A percentile compares a stretch with the other conserved stretches of the same genome.
Evolutionary conservation across 202 grass and related monocot species (phyloP).

Genomic region (Cymbopogon flexuosus): DNA sequence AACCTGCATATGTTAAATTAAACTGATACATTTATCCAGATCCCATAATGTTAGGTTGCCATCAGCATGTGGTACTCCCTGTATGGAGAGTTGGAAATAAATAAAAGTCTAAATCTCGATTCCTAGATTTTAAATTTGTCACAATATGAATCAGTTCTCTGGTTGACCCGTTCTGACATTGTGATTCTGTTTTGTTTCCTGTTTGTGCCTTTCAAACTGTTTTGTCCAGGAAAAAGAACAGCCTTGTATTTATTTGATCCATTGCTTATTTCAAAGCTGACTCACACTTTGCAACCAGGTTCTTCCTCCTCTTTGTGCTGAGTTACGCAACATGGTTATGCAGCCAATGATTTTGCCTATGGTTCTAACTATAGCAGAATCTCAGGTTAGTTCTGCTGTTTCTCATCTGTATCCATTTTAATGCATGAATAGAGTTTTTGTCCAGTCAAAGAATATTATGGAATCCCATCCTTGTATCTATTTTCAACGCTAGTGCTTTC

Average conservation of each 20-base stretch:
- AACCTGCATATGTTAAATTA: conserved; percentile 2
- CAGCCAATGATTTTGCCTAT: conserved; percentile 99
- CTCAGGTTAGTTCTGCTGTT: conserved; percentile 48
- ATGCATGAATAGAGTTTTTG: conserved; percentile 1
- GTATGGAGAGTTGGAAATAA: background rate
- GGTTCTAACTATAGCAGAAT: conserved; percentile 94
- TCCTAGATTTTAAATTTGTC: background rate
- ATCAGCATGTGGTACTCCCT: background rate
- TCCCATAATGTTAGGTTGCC: background rate
- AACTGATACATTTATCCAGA: background rate
- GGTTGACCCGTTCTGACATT: background rate
- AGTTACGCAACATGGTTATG: conserved; percentile 91
- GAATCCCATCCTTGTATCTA: background rate
- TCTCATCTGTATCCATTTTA: background rate
- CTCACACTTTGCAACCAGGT: conserved; percentile 58
- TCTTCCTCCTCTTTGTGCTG: conserved; percentile 95
- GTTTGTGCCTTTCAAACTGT: background rate
- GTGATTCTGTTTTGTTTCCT: background rate
- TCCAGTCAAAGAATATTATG: background rate
- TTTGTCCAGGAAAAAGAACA: background rate
- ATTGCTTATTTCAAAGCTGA: conserved; percentile 26
- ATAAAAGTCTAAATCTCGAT: background rate
- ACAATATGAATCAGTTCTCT: conserved; percentile 5
- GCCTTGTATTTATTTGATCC: conserved; percentile 14
- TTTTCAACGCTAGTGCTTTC: background rate